A percentile compares a stretch with the other conserved stretches of the same genome.
Conservation (phyloP, 2,329 filamentous ascomycete species). For the Samsoniella hepiali region DNA sequence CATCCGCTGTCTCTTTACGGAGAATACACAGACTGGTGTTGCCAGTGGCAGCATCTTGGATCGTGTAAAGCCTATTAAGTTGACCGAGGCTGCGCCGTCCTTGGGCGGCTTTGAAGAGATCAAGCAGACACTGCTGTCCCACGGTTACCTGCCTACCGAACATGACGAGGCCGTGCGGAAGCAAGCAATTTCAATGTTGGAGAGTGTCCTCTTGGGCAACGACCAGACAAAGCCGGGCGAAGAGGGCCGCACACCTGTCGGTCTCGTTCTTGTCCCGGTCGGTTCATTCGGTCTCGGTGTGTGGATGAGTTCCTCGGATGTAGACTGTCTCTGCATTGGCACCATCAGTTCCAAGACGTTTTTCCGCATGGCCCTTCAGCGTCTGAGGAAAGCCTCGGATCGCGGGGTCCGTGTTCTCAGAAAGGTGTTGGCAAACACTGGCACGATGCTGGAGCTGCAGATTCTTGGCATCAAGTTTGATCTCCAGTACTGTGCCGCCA, state of each 20-base stretch:
- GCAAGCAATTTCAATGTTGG: slow-evolving; percentile 45
- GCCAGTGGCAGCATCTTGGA: slow-evolving; percentile 9
- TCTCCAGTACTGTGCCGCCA: slow-evolving; percentile 63
- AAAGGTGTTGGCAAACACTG: slow-evolving; percentile 55
- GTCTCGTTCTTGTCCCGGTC: slow-evolving; percentile 56
- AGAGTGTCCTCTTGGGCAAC: slow-evolving; percentile 38
- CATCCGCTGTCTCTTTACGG: slow-evolving; percentile 42
- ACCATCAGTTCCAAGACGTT: slow-evolving; percentile 59
- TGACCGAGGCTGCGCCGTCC: slow-evolving; percentile 28
- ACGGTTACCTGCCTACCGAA: slow-evolving; percentile 44
- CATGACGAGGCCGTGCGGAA: slow-evolving; percentile 42
- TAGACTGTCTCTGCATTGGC: slow-evolving; percentile 65
- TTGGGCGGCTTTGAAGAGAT: slow-evolving; percentile 36
- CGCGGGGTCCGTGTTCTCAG: slow-evolving; percentile 50
- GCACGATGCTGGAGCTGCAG: slow-evolving; percentile 62
- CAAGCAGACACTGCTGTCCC: slow-evolving; percentile 34
- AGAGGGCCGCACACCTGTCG: slow-evolving; percentile 25
- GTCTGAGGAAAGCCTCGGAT: slow-evolving; percentile 46
- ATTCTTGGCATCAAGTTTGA: slow-evolving; percentile 58
- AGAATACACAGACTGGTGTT: not conserved
- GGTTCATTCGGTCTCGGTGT: slow-evolving; percentile 63
- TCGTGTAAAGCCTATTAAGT: slow-evolving; percentile 27
- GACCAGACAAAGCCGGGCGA: slow-evolving; percentile 18
- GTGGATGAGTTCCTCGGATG: slow-evolving; percentile 58
- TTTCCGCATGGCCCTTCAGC: slow-evolving; percentile 55